Evolutionary conservation across 2,329 filamentous ascomycete genomes (phyloP).

Genomic region (Curvularia verruculosa): DNA sequence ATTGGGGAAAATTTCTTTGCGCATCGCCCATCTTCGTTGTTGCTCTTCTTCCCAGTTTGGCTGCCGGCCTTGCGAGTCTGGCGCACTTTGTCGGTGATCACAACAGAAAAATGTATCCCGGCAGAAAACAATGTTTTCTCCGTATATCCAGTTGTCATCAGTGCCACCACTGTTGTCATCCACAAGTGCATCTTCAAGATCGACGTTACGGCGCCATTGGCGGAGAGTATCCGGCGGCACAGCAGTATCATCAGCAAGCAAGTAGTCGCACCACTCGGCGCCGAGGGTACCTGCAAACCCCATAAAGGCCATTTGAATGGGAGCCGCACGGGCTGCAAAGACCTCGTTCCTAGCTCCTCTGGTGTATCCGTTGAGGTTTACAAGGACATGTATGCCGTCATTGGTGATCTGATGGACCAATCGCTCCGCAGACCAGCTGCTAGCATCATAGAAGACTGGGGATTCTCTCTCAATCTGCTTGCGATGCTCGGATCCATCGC

Average conservation of each 20-base stretch:
- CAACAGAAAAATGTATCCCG: constrained; percentile 98
- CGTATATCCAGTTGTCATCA: constrained; percentile 86
- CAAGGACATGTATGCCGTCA: constrained; percentile 90
- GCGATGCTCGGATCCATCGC: constrained; percentile 86
- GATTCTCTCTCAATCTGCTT: constrained; percentile 92
- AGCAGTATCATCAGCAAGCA: constrained; percentile 86
- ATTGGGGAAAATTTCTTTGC: constrained; percentile 86
- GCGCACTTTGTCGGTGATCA: constrained; percentile 89
- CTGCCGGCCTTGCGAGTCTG: constrained; percentile 67
- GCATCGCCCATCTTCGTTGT: constrained; percentile 83
- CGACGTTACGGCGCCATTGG: constrained; percentile 76
- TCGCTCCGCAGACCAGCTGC: constrained; percentile 81
- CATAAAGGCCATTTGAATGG: constrained; percentile 99
- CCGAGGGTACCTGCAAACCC: constrained; percentile 95
- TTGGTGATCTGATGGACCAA: constrained; percentile 84
- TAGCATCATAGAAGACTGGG: constrained; percentile 88
- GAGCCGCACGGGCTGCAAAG: constrained; percentile 91
- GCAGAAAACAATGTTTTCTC: constrained; percentile 95
- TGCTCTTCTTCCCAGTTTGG: constrained; percentile 87
- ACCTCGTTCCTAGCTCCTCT: constrained; percentile 96
- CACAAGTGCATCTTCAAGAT: constrained; percentile 69
- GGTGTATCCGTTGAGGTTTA: constrained; percentile 98
- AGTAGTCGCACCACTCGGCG: constrained; percentile 98
- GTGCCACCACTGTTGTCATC: constrained; percentile 71
- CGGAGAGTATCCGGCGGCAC: constrained; percentile 82